These are phyloP conservation scores for Paecilomyces dactylethromorphus DNA, from an alignment of 2,329 filamentous ascomycete genomes.

Conservation along the genomic window DNA sequence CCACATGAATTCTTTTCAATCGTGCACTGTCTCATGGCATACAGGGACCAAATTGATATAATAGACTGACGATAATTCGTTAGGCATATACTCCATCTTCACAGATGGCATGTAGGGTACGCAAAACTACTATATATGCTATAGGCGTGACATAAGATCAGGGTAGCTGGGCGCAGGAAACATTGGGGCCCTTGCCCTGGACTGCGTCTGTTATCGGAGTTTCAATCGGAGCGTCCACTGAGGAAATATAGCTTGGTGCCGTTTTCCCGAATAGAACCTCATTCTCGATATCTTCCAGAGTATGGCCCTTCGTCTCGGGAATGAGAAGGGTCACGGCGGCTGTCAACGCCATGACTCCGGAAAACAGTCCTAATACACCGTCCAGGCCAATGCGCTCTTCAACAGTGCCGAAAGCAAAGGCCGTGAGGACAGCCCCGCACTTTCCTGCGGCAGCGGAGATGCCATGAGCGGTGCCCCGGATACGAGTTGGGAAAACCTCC, in stretches of 20 bases:
- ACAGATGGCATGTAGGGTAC: too few relatives aligned
- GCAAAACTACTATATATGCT: too few relatives aligned
- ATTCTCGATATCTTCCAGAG: conserved; percentile 17
- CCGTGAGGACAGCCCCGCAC: conserved; percentile 43
- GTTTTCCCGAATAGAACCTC: not conserved
- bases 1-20: too few relatives aligned
- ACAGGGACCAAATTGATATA: too few relatives aligned
- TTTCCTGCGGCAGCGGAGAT: conserved; percentile 57
- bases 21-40: too few relatives aligned
- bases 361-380: conserved; percentile 15
- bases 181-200: too few relatives aligned
- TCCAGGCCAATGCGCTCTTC: conserved; percentile 14
- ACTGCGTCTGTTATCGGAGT: too few relatives aligned
- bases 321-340: conserved; percentile 15
- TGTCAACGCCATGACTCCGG: conserved; percentile 17
- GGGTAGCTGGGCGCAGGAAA: too few relatives aligned
- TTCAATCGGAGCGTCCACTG: too few relatives aligned
- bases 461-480: conserved; percentile 55
- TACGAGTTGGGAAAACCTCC: conserved; percentile 57
- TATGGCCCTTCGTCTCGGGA: conserved; percentile 20
- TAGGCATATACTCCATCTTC: too few relatives aligned
- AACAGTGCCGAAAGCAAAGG: conserved; percentile 15
- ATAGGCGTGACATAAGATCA: too few relatives aligned
- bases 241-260: not conserved
- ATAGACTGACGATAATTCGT: too few relatives aligned